Evolutionary conservation across 2,329 filamentous ascomycete genomes (phyloP).

Genomic region (Paracoccidioides lutzii): DNA sequence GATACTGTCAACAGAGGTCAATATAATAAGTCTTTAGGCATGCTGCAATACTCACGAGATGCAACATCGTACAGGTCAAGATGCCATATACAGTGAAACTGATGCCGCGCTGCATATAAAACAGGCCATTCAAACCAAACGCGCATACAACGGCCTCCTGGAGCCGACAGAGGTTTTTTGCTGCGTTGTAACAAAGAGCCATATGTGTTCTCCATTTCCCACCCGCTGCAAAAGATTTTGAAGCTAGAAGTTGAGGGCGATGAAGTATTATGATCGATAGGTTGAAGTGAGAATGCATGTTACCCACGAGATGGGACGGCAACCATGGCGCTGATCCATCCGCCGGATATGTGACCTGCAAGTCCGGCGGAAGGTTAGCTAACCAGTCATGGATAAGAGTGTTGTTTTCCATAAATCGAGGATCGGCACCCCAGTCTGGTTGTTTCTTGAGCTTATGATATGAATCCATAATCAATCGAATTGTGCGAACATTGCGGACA

Average conservation of each 20-base stretch:
- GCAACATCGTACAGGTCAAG: conserved; percentile 81
- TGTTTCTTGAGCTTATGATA: conserved; percentile 62
- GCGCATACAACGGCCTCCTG: conserved; percentile 70
- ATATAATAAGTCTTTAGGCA: not conserved
- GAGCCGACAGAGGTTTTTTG: conserved; percentile 71
- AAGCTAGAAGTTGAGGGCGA: conserved; percentile 68
- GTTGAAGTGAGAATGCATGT: conserved; percentile 80
- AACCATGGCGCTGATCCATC: conserved; percentile 76
- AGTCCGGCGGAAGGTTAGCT: conserved; percentile 61
- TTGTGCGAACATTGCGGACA: conserved; percentile 61
- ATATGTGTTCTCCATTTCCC: conserved; percentile 81
- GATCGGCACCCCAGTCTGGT: conserved; percentile 77
- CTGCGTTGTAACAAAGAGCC: conserved; percentile 70
- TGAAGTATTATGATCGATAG: conserved; percentile 76
- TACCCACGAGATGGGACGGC: conserved; percentile 74
- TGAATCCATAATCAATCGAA: conserved; percentile 61
- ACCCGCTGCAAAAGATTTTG: conserved; percentile 57
- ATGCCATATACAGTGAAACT: conserved; percentile 93
- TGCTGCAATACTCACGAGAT: conserved; percentile 55
- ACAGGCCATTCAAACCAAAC: conserved; percentile 65
- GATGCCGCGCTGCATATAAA: conserved; percentile 87
- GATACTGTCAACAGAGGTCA: not conserved
- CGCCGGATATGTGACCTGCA: conserved; percentile 62
- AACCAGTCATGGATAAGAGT: conserved; percentile 65
- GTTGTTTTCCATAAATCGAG: conserved; percentile 67